Evolutionary conservation across 495 filamentous ascomycete species (phyloP).

Genomic region (Rhizodiscina lignyota): DNA sequence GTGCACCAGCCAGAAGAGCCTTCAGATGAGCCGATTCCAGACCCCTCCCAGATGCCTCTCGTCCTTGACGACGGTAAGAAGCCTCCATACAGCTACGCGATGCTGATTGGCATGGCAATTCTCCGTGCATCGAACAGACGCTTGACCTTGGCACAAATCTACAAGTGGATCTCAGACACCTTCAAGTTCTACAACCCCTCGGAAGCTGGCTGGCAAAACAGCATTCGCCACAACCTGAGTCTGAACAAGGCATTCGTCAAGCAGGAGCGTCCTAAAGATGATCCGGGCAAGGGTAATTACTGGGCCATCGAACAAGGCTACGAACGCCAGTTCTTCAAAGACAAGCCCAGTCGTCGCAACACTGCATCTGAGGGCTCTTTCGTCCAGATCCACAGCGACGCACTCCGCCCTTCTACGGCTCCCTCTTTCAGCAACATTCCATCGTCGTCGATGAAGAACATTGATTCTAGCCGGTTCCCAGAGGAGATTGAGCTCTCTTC

Average conservation of each 20-base stretch:
- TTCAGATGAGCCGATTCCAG: constrained; percentile 36
- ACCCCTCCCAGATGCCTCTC: constrained; percentile 58
- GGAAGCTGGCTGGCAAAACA: constrained; percentile 88
- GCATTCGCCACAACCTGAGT: constrained; percentile 95
- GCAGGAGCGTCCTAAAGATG: constrained; percentile 89
- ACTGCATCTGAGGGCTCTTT: constrained; percentile 24
- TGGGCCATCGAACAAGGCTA: constrained; percentile 84
- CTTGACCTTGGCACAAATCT: constrained; percentile 89
- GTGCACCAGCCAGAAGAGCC: constrained; percentile 17
- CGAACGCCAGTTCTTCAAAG: constrained; percentile 76
- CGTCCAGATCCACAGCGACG: constrained; percentile 10
- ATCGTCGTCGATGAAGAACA: constrained; percentile 7
- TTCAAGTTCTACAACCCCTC: constrained; percentile 72
- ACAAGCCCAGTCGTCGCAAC: constrained; percentile 49
- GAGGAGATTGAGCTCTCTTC: constrained; percentile 57
- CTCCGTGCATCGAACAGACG: constrained; percentile 68
- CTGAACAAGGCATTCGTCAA: constrained; percentile 96
- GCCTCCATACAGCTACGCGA: constrained; percentile 81
- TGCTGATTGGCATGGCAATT: constrained; percentile 95
- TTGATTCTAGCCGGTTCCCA: constrained; percentile 30
- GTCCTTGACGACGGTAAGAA: constrained; percentile 81
- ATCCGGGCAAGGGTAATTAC: constrained; percentile 97
- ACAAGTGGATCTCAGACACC: constrained; percentile 96
- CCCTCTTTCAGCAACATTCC: constrained; percentile 6
- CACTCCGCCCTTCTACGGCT: constrained; percentile 13